phyloP scores from a whole-genome alignment of 1,284 basidiomycete species.

The Exobasidium rhododendri region DNA sequence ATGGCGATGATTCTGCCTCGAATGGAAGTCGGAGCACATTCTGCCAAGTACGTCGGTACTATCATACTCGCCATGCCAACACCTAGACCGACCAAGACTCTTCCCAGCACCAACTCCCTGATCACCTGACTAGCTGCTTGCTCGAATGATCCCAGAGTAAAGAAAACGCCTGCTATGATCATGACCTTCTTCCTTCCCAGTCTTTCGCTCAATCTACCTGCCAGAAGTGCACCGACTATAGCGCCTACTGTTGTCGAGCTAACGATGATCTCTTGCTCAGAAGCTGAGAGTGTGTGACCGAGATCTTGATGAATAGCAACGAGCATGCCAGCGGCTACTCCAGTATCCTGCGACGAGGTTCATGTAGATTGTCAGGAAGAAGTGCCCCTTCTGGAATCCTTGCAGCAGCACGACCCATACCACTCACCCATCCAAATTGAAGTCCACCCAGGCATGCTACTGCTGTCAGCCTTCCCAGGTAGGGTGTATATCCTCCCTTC shows the following conservation, averaged over 20 bases:
- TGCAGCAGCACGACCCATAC: too few relatives aligned
- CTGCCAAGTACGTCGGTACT: constrained; percentile 39
- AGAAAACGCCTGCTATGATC: constrained; percentile 33
- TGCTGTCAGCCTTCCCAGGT: constrained; percentile 30
- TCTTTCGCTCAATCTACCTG: constrained; percentile 35
- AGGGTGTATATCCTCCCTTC: constrained; percentile 18
- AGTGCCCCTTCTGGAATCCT: too few relatives aligned
- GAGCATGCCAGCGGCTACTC: constrained; percentile 38
- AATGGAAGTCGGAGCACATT: constrained; percentile 36
- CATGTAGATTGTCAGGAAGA: too few relatives aligned
- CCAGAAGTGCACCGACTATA: constrained; percentile 36
- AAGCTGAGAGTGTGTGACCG: constrained; percentile 36
- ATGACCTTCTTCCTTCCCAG: constrained; percentile 35
- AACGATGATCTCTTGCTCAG: constrained; percentile 47
- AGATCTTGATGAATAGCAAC: constrained; percentile 39
- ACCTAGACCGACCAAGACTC: constrained; percentile 38
- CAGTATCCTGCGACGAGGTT: too few relatives aligned
- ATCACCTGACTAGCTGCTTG: constrained; percentile 44
- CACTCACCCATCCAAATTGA: constrained; percentile 29
- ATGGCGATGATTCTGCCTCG: constrained; percentile 39
- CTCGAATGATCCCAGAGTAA: constrained; percentile 41
- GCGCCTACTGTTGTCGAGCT: constrained; percentile 43
- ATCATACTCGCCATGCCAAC: constrained; percentile 44
- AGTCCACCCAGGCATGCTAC: constrained; percentile 34
- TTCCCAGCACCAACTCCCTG: constrained; percentile 39